Percentiles rank a stretch among this genome's conserved stretches.
Conservation (phyloP, 1,284 basidiomycete species). For the Cutaneotrichosporon sp. region DNA sequence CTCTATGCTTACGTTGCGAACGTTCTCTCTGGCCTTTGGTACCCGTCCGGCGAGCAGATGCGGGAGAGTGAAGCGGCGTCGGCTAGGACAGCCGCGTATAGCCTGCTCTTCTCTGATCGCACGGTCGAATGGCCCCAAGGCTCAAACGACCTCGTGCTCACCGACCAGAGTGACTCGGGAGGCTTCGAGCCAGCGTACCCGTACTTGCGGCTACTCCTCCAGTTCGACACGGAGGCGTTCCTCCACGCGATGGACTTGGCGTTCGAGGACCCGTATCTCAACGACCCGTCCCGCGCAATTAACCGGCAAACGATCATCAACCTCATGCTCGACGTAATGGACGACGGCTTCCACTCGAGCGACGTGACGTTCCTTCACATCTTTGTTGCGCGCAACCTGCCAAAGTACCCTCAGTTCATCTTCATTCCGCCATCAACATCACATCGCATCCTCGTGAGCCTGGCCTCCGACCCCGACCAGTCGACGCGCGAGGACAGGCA, state of each 20-base stretch:
- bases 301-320: slow-evolving; percentile 81
- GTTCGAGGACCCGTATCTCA: slow-evolving; percentile 89
- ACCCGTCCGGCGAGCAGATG: slow-evolving; percentile 77
- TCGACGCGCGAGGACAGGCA: slow-evolving; percentile 88
- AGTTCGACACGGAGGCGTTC: slow-evolving; percentile 91
- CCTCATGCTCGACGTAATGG: slow-evolving; percentile 74
- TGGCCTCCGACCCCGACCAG: slow-evolving; percentile 70
- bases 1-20: slow-evolving; percentile 88
- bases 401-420: slow-evolving; percentile 93
- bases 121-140: slow-evolving; percentile 70
- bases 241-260: slow-evolving; percentile 91
- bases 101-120: slow-evolving; percentile 78
- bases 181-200: slow-evolving; percentile 75
- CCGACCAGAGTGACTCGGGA: slow-evolving; percentile 43
- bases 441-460: slow-evolving; percentile 71
- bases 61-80: slow-evolving; percentile 62
- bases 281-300: slow-evolving; percentile 63
- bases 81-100: slow-evolving; percentile 72
- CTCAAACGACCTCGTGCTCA: slow-evolving; percentile 29
- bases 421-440: slow-evolving; percentile 66
- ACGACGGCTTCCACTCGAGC: slow-evolving; percentile 56
- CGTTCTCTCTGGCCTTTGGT: slow-evolving; percentile 77
- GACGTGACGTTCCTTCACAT: slow-evolving; percentile 86
- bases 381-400: slow-evolving; percentile 92
- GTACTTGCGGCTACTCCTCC: slow-evolving; percentile 77